Evolutionary conservation across 2,329 filamentous ascomycete genomes (phyloP).

Genomic region (Raffaelea arxii): DNA sequence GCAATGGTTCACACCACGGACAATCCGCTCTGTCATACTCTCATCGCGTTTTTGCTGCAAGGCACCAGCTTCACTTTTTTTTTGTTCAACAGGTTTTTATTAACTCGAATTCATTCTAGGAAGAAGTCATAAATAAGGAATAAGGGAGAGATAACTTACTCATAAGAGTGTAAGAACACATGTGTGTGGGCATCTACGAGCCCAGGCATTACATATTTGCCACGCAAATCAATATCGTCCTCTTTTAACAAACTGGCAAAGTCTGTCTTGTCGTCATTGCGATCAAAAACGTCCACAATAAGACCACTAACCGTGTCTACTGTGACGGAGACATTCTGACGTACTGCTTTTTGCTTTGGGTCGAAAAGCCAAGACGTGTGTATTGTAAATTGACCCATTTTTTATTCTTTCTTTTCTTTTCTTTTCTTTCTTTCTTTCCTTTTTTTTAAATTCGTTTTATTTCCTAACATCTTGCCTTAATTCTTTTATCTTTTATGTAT

Average conservation of each 20-base stretch:
- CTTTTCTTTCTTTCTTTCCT: not conserved
- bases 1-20: constrained; percentile 44
- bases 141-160: too few species aligned
- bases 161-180: constrained; percentile 42
- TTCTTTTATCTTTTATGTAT: not conserved
- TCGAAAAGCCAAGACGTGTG: constrained; percentile 40
- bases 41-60: constrained; percentile 47
- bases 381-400: too few species aligned
- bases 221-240: constrained; percentile 42
- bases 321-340: constrained; percentile 30
- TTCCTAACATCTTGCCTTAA: not conserved
- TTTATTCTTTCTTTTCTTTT: not conserved
- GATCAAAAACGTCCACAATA: constrained; percentile 21
- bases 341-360: constrained; percentile 29
- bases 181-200: constrained; percentile 47
- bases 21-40: constrained; percentile 43
- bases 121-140: too few species aligned
- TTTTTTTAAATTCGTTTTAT: not conserved
- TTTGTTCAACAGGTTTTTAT: too few species aligned
- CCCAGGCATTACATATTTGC: constrained; percentile 39
- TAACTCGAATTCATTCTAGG: too few species aligned
- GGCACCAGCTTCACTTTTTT: constrained; percentile 24
- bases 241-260: constrained; percentile 12
- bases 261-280: constrained; percentile 18
- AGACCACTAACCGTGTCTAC: constrained; percentile 29